Evolutionary conservation across 345 rosid species (phyloP).

Genomic region (Gossypium rotundifolium): DNA sequence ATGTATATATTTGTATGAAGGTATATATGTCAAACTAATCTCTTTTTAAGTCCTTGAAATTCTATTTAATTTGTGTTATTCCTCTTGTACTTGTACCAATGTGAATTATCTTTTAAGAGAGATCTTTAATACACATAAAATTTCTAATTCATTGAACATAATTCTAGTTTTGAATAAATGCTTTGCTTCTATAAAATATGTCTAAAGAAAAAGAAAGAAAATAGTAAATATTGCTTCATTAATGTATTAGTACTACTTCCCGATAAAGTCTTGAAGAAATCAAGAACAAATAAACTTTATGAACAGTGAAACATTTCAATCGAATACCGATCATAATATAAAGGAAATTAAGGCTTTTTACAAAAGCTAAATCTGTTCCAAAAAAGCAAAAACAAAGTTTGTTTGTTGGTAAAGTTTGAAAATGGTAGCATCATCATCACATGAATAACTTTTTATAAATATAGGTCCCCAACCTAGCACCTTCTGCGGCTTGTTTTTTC

Average conservation of each 20-base stretch:
- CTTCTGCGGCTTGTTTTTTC: no score
- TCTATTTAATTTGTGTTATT: not conserved
- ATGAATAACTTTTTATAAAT: no score
- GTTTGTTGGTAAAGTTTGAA: not conserved
- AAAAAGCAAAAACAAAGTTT: not conserved
- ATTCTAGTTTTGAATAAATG: not conserved
- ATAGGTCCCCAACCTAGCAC: no score
- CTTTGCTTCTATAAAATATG: not conserved
- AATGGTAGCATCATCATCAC: not conserved
- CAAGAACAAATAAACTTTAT: not conserved
- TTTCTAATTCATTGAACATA: not conserved
- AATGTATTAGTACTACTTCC: not conserved
- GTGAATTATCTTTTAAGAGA: not conserved
- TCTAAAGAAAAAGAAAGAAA: not conserved
- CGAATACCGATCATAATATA: no score
- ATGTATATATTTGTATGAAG: not conserved
- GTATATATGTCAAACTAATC: constrained; percentile 11
- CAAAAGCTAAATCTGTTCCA: not conserved
- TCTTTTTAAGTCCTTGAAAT: not conserved
- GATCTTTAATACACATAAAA: not conserved
- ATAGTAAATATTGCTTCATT: not conserved
- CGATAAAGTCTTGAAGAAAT: not conserved
- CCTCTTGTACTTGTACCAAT: not conserved
- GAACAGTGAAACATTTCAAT: no score
- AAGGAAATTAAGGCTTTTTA: no score